Conservation (phyloP, 169 alveolate genomes). For the Eimeria sp. region DNA sequence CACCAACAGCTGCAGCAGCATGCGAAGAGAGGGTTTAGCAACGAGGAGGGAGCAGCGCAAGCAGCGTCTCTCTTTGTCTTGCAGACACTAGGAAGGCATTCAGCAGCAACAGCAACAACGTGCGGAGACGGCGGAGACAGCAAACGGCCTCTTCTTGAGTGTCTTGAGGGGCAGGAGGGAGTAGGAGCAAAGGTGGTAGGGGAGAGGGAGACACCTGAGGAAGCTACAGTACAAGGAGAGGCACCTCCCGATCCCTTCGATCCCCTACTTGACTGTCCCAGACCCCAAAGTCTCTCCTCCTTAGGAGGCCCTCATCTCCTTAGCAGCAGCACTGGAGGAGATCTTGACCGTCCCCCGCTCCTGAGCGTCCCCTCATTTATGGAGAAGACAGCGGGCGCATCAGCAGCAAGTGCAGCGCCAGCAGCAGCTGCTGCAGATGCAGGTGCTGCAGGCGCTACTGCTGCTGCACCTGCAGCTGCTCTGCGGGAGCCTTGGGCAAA, state of each 20-base stretch:
- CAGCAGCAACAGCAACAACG: neutral
- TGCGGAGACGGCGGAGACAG: neutral
- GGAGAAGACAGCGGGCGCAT: neutral
- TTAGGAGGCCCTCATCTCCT: neutral
- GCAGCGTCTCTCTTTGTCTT: neutral
- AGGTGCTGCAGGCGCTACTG: neutral
- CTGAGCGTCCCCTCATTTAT: neutral
- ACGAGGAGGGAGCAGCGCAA: no score
- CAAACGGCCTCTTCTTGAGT: neutral
- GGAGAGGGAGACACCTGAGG: conserved; percentile 39
- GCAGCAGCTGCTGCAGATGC: neutral
- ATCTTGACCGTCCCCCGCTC: neutral
- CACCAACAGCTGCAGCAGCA: neutral
- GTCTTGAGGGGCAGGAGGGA: neutral
- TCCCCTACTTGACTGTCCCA: neutral
- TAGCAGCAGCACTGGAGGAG: no score
- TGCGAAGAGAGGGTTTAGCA: neutral
- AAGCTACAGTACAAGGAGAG: neutral
- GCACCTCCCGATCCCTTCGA: neutral
- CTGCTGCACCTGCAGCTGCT: conserved; percentile 24
- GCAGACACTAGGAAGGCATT: neutral
- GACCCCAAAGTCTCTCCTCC: neutral
- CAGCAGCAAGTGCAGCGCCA: neutral
- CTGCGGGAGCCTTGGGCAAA: conserved; percentile 43
- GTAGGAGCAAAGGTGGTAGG: neutral